A percentile compares a stretch with the other conserved stretches of the same genome.
Conservation (phyloP, 345 rosid genomes). For the Pseudoturritis turrita region DNA sequence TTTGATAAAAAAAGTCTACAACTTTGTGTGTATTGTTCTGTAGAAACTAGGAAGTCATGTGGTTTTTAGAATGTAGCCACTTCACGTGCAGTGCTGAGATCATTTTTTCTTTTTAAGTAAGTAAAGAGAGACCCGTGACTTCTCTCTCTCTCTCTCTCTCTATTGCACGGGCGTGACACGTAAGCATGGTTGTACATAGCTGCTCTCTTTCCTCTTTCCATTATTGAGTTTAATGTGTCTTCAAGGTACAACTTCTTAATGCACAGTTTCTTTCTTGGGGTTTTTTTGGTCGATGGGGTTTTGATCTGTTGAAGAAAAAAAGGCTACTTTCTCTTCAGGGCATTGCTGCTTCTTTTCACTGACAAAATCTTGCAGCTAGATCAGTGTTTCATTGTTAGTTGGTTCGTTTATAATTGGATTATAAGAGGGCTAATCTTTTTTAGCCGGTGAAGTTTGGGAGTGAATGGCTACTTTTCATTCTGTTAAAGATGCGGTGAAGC, state of each 20-base stretch:
- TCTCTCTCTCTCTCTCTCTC: not conserved
- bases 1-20: not conserved
- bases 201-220: slow-evolving; percentile 15
- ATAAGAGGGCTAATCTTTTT: not conserved
- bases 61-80: slow-evolving; percentile 11
- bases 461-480: slow-evolving; percentile 78
- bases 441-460: not conserved
- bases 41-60: slow-evolving; percentile 10
- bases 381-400: slow-evolving; percentile 1
- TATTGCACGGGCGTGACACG: slow-evolving; percentile 28
- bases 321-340: slow-evolving; percentile 11
- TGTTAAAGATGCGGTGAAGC: slow-evolving; percentile 87
- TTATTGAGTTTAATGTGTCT: not conserved
- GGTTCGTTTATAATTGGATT: not conserved
- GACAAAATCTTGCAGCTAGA: not conserved
- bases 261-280: not conserved
- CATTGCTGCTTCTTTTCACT: not conserved
- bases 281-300: not conserved
- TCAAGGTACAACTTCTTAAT: not conserved
- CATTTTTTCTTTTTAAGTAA: no score
- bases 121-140: slow-evolving; percentile 21
- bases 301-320: not conserved
- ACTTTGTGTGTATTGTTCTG: not conserved
- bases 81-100: slow-evolving; percentile 20
- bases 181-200: not conserved